These are phyloP conservation scores for Solanum sitiens DNA, from an alignment of 257 asterid genomes.

Conservation along the genomic window DNA sequence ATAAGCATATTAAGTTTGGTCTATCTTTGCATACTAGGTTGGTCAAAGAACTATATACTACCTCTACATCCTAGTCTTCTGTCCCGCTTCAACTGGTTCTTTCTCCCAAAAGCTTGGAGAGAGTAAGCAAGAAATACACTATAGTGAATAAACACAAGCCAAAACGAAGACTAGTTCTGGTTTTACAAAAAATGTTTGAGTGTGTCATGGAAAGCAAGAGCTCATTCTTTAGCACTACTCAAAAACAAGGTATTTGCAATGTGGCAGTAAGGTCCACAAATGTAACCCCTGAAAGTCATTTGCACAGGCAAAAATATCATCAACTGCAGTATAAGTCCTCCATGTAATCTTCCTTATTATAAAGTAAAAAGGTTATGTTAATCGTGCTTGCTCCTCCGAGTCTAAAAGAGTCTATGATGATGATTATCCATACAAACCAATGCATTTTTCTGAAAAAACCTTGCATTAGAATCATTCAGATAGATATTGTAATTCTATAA, in stretches of 20 bases:
- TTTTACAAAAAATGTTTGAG: neutral
- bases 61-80: neutral
- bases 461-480: neutral
- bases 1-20: neutral
- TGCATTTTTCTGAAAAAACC: neutral
- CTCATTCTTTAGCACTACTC: neutral
- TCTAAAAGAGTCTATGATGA: neutral
- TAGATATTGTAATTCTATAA: neutral
- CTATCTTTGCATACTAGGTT: neutral
- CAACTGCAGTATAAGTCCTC: neutral
- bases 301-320: neutral
- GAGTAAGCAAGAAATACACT: neutral
- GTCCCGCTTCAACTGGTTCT: neutral
- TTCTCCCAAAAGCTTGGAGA: neutral
- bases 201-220: neutral
- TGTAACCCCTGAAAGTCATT: neutral
- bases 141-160: neutral
- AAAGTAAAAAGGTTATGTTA: neutral
- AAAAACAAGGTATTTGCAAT: neutral
- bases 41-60: neutral
- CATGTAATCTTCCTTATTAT: neutral
- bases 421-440: neutral
- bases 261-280: neutral
- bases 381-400: neutral
- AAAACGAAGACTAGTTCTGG: neutral